These are phyloP conservation scores for Knoxia roxburghii DNA, from an alignment of 257 asterid genomes.

Conservation along the genomic window DNA sequence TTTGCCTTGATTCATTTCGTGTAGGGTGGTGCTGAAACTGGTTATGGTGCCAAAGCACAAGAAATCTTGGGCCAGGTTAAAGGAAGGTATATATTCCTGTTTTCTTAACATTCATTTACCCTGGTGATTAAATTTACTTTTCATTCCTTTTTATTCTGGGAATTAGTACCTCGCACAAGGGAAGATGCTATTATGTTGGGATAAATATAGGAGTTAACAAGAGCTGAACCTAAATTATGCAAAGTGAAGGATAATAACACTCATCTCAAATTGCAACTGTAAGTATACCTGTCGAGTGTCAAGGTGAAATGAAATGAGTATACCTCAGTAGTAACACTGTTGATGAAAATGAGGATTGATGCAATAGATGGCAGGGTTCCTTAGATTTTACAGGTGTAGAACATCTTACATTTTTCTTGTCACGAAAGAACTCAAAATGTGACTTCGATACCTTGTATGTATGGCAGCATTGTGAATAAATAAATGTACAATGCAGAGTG, in stretches of 20 bases:
- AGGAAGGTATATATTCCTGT: constrained; percentile 62
- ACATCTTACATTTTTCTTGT: not conserved
- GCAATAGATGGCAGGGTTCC: not conserved
- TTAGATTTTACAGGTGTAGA: not conserved
- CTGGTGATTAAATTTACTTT: not conserved
- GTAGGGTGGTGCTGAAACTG: constrained; percentile 89
- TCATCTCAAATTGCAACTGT: too few relatives aligned
- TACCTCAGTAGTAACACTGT: not conserved
- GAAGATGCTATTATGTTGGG: not conserved
- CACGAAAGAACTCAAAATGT: not conserved
- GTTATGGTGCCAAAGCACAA: constrained; percentile 98
- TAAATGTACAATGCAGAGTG: not conserved
- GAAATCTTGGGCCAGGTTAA: constrained; percentile 91
- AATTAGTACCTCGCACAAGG: not conserved
- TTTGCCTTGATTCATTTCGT: constrained; percentile 6
- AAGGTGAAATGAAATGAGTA: not conserved
- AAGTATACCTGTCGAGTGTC: not conserved
- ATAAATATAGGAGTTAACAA: not conserved
- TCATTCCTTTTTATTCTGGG: not conserved
- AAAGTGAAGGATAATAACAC: too few relatives aligned
- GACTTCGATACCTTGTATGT: not conserved
- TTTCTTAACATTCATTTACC: not conserved
- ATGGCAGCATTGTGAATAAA: not conserved
- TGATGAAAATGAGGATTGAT: not conserved
- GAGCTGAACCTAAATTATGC: not conserved